Evolutionary conservation across 2,329 filamentous ascomycete genomes (phyloP), one percentile per base, ranked within the genome.

Genomic region (Penicillium thymicola): DNA sequence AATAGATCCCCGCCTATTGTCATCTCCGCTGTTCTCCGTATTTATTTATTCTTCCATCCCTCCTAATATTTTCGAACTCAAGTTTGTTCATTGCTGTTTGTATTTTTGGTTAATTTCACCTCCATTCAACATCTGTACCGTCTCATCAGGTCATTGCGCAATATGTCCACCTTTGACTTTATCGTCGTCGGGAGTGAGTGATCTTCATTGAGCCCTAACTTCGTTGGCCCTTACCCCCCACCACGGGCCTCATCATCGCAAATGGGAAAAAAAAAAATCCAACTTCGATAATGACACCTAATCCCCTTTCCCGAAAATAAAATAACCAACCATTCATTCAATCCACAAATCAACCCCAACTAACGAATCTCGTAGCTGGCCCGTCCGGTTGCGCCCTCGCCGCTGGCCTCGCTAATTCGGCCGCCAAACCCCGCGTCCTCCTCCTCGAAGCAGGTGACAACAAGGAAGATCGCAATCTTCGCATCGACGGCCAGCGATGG

Each of bases 351-450:
- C 4, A 30, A 30, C 5, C 11, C 30, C 11, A 30, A 13, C 25
- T 52, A 38, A 46, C 14, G 23, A n/a, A 13, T 28, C 8, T 18
- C 4, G 8, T 9, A 55, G 54, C 41, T 41, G 84, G 85, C 21
- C 81, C 85, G 2, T 76, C 85, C 9, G 85, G 85, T 5, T 79
- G 79, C 50, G 73, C 80, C 2, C 65, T 86, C 25, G 84, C 85
- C 0, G 71, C 79, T 2, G 73, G 76, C 1, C 78, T 87, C 5
- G 78, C 82, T 1, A 68, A 73, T n/a, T 71, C 79, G 0, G 21
- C 74, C 0, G 73, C 76, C 28, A 74, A 72, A 13, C 84, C 84
- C 0, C 75, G 66, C 0, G 78, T 87, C 3, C 77, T 87, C 3
- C 76, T 88, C 1, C 70, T 87, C 2, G 85, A 87, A 70, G 84